Evolutionary conservation across 257 asterid genomes (phyloP).

Genomic region (Nicotiana otophora): DNA sequence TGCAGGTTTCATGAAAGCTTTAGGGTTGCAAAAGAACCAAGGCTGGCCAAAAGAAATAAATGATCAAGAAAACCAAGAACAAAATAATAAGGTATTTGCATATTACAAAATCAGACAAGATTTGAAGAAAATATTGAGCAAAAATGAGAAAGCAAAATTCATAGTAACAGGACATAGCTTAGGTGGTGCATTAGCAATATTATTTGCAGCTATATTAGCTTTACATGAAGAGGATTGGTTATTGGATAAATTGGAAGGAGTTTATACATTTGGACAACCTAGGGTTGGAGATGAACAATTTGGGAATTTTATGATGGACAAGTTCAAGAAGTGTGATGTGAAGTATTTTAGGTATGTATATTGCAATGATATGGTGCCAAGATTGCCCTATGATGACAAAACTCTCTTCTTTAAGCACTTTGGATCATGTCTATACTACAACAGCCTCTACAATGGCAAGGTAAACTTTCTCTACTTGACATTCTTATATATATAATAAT

Average conservation of each 20-base stretch:
- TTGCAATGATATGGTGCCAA: constrained; percentile 61
- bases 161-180: constrained; percentile 69
- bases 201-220: constrained; percentile 33
- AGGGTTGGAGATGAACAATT: constrained; percentile 63
- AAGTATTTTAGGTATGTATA: constrained; percentile 55
- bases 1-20: constrained; percentile 57
- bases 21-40: constrained; percentile 47
- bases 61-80: not conserved
- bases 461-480: constrained; percentile 9
- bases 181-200: constrained; percentile 74
- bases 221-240: constrained; percentile 50
- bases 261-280: constrained; percentile 84
- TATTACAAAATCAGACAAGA: constrained; percentile 49
- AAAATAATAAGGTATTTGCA: constrained; percentile 28
- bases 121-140: constrained; percentile 29
- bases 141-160: constrained; percentile 32
- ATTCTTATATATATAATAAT: too few relatives aligned
- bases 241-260: constrained; percentile 54
- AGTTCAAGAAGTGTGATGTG: constrained; percentile 25
- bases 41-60: constrained; percentile 49
- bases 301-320: constrained; percentile 58
- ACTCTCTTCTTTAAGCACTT: constrained; percentile 67
- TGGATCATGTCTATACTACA: constrained; percentile 63
- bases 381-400: constrained; percentile 73
- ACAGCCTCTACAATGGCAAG: constrained; percentile 55